phyloP scores from a whole-genome alignment of 176 grass and related monocot species.

The Oryza longistaminata region DNA sequence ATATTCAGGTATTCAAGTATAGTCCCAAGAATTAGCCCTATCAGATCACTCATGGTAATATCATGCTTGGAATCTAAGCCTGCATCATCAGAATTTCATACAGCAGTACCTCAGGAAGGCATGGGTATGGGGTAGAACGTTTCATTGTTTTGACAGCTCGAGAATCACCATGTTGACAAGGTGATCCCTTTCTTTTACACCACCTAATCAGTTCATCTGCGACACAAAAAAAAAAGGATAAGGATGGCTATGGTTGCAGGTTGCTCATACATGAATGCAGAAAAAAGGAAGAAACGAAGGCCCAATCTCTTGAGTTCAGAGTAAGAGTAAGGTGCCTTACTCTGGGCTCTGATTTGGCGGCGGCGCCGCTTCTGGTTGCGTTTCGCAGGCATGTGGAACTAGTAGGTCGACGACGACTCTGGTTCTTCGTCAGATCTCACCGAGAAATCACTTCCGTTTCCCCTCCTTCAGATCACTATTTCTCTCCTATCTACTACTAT shows the following conservation, averaged over 20 bases:
- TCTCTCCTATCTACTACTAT: too few species aligned
- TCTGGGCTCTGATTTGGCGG: not conserved
- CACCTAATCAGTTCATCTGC: not conserved
- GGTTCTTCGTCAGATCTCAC: not conserved
- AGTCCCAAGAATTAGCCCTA: too few species aligned
- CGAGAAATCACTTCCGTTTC: too few species aligned
- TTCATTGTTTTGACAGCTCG: not conserved
- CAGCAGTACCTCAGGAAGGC: constrained; percentile 11
- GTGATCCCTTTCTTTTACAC: not conserved
- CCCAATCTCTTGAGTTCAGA: not conserved
- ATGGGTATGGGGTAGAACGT: not conserved
- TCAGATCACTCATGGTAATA: not conserved
- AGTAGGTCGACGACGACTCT: not conserved
- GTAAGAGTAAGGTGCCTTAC: not conserved
- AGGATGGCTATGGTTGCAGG: not conserved
- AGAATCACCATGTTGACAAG: not conserved
- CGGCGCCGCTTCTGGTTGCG: not conserved
- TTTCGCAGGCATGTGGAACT: not conserved
- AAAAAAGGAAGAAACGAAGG: not conserved
- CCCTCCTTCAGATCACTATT: too few species aligned
- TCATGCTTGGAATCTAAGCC: not conserved
- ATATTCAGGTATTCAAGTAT: not conserved
- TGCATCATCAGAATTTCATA: not conserved
- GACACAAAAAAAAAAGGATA: not conserved
- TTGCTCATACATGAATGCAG: not conserved